phyloP scores from a whole-genome alignment of 257 asterid genomes.

The Solanum pinnatisectum region DNA sequence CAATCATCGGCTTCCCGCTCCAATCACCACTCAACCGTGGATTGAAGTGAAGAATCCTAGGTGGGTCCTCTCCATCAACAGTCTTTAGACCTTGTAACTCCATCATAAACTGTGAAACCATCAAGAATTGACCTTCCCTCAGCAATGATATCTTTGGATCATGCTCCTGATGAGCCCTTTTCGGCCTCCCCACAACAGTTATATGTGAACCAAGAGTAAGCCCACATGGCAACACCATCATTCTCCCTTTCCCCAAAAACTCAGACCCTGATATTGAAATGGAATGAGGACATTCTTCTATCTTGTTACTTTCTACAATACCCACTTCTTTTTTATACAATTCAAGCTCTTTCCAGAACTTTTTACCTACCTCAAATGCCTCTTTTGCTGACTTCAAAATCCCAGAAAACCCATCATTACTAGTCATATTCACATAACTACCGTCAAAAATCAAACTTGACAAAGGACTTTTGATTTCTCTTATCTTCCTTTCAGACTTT shows the following conservation, averaged over 20 bases:
- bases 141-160: slow-evolving; percentile 72
- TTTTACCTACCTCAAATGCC: slow-evolving; percentile 50
- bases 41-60: slow-evolving; percentile 65
- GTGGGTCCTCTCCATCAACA: slow-evolving; percentile 86
- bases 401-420: slow-evolving; percentile 25
- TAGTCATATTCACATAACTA: slow-evolving; percentile 32
- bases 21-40: slow-evolving; percentile 78
- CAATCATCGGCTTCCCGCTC: slow-evolving; percentile 86
- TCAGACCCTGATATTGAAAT: slow-evolving; percentile 33
- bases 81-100: slow-evolving; percentile 85
- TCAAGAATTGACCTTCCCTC: slow-evolving; percentile 64
- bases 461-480: slow-evolving; percentile 10
- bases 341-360: slow-evolving; percentile 54
- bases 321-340: slow-evolving; percentile 12
- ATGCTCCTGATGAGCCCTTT: slow-evolving; percentile 59
- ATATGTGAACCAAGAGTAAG: slow-evolving; percentile 86
- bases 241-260: slow-evolving; percentile 32
- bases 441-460: slow-evolving; percentile 51
- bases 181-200: slow-evolving; percentile 76
- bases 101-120: slow-evolving; percentile 97
- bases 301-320: slow-evolving; percentile 1
- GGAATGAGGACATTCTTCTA: slow-evolving; percentile 58
- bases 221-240: slow-evolving; percentile 89
- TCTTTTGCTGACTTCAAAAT: slow-evolving; percentile 43
- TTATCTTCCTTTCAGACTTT: slow-evolving; percentile 24